Conservation (phyloP, 2,329 filamentous ascomycete species). For the Aureobasidium subglaciale region DNA sequence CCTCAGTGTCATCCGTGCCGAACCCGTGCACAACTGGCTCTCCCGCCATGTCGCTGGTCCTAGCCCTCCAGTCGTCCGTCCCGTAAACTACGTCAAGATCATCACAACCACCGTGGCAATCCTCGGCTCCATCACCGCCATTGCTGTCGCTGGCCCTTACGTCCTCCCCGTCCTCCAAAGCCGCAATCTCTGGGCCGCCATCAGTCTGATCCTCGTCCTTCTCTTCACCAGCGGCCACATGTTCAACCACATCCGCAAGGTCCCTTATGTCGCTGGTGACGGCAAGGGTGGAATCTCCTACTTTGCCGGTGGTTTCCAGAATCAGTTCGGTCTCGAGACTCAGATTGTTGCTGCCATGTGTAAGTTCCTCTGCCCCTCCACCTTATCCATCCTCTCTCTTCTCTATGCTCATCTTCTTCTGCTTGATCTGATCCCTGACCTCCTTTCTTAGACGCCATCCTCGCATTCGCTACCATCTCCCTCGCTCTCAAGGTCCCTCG, state of each 20-base stretch:
- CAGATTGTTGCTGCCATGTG: conserved; percentile 92
- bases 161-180: conserved; percentile 76
- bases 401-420: no score
- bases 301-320: conserved; percentile 87
- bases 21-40: conserved; percentile 73
- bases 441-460: conserved; percentile 55
- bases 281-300: conserved; percentile 81
- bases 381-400: no score
- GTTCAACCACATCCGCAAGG: conserved; percentile 98
- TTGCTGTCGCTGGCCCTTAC: conserved; percentile 69
- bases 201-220: conserved; percentile 82
- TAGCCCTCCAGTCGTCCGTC: conserved; percentile 70
- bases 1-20: conserved; percentile 64
- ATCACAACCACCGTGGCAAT: conserved; percentile 60
- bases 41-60: conserved; percentile 66
- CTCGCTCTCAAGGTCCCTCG: conserved; percentile 88
- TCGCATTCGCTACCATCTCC: conserved; percentile 87
- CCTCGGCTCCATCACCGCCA: conserved; percentile 61
- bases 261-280: conserved; percentile 83
- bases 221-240: conserved; percentile 96
- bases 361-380: no score
- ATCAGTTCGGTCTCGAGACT: conserved; percentile 87
- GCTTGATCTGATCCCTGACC: conserved; percentile 1
- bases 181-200: conserved; percentile 86
- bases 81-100: conserved; percentile 79